Conservation (phyloP, 1,284 basidiomycete species). For the Apiotrichum brassicae region DNA sequence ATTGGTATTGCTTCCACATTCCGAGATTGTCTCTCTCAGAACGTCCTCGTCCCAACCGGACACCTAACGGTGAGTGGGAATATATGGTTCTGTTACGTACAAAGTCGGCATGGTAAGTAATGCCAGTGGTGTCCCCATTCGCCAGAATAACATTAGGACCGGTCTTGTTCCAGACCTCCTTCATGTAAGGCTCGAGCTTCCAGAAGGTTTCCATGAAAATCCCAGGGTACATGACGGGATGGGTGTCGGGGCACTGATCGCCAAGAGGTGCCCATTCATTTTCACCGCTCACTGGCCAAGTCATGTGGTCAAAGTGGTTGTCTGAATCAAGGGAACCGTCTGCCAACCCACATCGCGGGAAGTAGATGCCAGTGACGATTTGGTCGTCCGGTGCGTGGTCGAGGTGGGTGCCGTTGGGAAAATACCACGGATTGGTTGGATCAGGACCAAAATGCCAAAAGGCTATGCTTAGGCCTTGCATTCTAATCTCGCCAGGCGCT, state of each 20-base stretch:
- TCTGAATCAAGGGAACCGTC: conserved; percentile 40
- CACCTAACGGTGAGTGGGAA: too few species aligned
- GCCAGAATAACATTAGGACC: conserved; percentile 28
- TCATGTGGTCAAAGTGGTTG: conserved; percentile 47
- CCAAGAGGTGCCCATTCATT: neutral
- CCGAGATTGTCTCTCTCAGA: too few species aligned
- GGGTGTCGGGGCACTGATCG: conserved; percentile 8
- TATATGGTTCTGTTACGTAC: too few species aligned
- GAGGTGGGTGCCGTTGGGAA: neutral
- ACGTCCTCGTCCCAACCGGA: too few species aligned
- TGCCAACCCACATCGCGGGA: conserved; percentile 35
- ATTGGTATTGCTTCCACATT: neutral
- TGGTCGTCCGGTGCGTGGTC: neutral
- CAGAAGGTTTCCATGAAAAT: neutral
- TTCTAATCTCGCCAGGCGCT: neutral
- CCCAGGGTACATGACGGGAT: conserved; percentile 34
- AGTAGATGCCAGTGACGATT: conserved; percentile 16
- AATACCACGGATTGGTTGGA: neutral
- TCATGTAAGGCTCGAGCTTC: neutral
- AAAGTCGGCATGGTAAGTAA: conserved; percentile 12
- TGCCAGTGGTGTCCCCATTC: conserved; percentile 31
- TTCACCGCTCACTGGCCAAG: conserved; percentile 38
- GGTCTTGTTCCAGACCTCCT: conserved; percentile 6
- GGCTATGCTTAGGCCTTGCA: neutral
- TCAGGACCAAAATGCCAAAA: neutral